Evolutionary conservation across 148 eudicot species (phyloP), one percentile per base, ranked within the genome.

Genomic region (Spergularia bocconei): DNA sequence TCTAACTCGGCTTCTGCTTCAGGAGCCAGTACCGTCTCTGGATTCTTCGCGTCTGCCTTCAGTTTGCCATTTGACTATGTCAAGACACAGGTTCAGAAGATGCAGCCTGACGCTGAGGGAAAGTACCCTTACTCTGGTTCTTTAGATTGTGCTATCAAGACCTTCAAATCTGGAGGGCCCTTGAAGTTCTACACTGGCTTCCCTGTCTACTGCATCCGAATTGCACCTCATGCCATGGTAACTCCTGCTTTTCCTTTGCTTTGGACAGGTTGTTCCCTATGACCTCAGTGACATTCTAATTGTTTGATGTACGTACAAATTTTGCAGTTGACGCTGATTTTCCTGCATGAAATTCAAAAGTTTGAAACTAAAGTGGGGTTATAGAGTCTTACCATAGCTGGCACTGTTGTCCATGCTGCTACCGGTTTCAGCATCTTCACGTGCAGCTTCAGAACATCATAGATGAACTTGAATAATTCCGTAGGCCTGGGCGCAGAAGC

Each of bases 141-240:
- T 55, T 55, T 88, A 38, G 98, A 94, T 83, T 94, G 98, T 82
- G 83, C 87, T 47, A 79, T 88, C 82, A 90, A 94, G 79, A 94
- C 98, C 53, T 78, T 94, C 44, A 90, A 94, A 82, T 57, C 90
- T 8, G 98, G 98, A 54, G 98, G 98, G 16, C 97, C 98, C 44
- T 79, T 94, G 21, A 91, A 91, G 73, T 90, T 94, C 78, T 94
- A 94, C 58, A 91, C 98, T 39, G 98, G 98, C 16, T 94, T 94
- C 68, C 98, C 98, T 4, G 98, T 94, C 1, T 94, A 91, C 52
- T 91, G 91, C 75, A 86, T 94, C 62, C 82, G 98, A 80, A 94
- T 94, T 61, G 98, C 98, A 29, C 98, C 98, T 38, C 95, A 94
- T 80, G 98, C 90, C 79, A 94, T 94, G 97, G 97, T 94, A 78